Percentiles rank a stretch among this genome's conserved stretches.
Conservation (phyloP, 2,329 filamentous ascomycete genomes). For the Alternaria sp. region DNA sequence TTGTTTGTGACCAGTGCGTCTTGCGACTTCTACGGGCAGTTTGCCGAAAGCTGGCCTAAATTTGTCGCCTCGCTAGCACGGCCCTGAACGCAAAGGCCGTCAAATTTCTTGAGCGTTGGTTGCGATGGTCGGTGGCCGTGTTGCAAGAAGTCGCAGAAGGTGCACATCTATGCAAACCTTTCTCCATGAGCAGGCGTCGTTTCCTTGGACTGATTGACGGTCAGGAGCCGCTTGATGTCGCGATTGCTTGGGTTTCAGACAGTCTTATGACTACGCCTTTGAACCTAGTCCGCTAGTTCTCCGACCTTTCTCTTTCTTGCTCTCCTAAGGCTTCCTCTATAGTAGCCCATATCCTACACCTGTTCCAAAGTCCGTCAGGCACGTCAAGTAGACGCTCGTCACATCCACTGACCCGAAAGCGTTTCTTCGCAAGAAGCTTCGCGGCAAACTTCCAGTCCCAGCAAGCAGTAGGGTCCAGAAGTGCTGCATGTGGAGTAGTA, state of each 20-base stretch:
- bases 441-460: slow-evolving; percentile 29
- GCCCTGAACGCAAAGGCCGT: background rate
- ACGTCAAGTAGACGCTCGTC: slow-evolving; percentile 19
- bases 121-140: background rate
- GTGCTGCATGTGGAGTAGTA: background rate
- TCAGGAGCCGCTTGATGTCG: background rate
- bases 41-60: slow-evolving; percentile 25
- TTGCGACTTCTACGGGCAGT: slow-evolving; percentile 29
- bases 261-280: background rate
- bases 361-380: slow-evolving; percentile 32
- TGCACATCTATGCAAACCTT: background rate
- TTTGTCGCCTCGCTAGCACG: slow-evolving; percentile 29
- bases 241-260: background rate
- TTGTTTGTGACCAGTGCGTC: slow-evolving; percentile 37
- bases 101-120: background rate
- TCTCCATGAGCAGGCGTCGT: background rate
- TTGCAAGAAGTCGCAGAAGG: background rate
- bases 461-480: background rate
- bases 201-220: background rate
- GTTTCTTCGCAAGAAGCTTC: slow-evolving; percentile 20
- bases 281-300: background rate
- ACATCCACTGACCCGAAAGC: slow-evolving; percentile 13
- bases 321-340: slow-evolving; percentile 21
- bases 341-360: slow-evolving; percentile 35
- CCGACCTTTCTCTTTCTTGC: background rate